phyloP scores from a whole-genome alignment of 805 yeast species.

The Candida tallmaniae region DNA sequence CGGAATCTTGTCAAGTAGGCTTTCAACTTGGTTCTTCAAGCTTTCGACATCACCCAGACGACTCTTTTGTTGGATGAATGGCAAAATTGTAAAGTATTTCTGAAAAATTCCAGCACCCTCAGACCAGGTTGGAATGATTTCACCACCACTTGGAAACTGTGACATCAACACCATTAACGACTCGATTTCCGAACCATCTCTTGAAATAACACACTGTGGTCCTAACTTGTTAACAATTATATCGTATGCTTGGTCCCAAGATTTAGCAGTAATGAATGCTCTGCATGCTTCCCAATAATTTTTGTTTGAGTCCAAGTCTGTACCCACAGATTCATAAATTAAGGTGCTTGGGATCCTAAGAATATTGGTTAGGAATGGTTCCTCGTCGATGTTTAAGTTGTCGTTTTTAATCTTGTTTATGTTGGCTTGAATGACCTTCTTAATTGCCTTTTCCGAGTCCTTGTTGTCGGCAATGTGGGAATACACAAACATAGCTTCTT shows the following conservation, averaged over 20 bases:
- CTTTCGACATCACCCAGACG: neutral
- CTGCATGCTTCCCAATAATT: constrained; percentile 57
- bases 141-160: constrained; percentile 40
- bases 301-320: constrained; percentile 43
- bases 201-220: constrained; percentile 62
- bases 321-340: constrained; percentile 58
- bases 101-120: constrained; percentile 57
- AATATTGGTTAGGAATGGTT: constrained; percentile 31
- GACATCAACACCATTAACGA: constrained; percentile 36
- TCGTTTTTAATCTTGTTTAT: constrained; percentile 25
- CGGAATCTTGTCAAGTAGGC: constrained; percentile 44
- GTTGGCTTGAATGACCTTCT: constrained; percentile 28
- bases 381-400: constrained; percentile 16
- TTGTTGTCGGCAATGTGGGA: constrained; percentile 51
- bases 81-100: constrained; percentile 38
- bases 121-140: constrained; percentile 45
- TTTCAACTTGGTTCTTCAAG: constrained; percentile 19
- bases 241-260: constrained; percentile 60
- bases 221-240: constrained; percentile 58
- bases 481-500: constrained; percentile 60
- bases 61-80: constrained; percentile 5
- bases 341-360: constrained; percentile 47
- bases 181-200: constrained; percentile 27
- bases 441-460: constrained; percentile 38
- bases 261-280: constrained; percentile 56